Conservation (phyloP, 2,329 filamentous ascomycete species). For the Hypomyces rosellus region DNA sequence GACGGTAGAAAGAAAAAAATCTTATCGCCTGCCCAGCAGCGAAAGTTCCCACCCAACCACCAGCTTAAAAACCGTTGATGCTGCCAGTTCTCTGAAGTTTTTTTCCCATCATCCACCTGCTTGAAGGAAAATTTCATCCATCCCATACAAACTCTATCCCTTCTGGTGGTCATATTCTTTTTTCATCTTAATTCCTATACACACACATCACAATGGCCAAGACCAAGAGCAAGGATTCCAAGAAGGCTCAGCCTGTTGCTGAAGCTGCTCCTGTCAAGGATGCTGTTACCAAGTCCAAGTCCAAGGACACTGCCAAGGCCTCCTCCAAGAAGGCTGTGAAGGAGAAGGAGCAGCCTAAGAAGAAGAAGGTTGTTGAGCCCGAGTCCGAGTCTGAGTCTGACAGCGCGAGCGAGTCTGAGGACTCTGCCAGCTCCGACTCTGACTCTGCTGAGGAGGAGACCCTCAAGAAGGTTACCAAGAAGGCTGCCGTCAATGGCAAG, state of each 20-base stretch:
- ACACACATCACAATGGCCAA: constrained; percentile 53
- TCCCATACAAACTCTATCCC: constrained; percentile 3
- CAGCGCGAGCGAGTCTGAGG: constrained; percentile 27
- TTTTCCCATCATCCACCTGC: constrained; percentile 4
- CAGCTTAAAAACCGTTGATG: constrained; percentile 12
- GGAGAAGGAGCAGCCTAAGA: constrained; percentile 42
- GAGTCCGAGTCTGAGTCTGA: constrained; percentile 32
- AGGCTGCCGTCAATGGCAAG: constrained; percentile 26
- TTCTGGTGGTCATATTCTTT: not conserved
- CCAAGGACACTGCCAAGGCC: constrained; percentile 61
- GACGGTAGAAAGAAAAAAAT: constrained; percentile 28
- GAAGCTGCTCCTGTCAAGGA: constrained; percentile 52
- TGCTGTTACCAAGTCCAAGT: constrained; percentile 61
- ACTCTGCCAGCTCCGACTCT: constrained; percentile 18
- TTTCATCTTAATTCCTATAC: constrained; percentile 2
- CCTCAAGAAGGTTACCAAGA: constrained; percentile 32
- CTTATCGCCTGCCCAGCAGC: not conserved
- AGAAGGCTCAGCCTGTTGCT: constrained; percentile 47
- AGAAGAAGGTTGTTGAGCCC: constrained; percentile 40
- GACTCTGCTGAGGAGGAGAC: constrained; percentile 24
- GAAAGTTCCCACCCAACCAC: constrained; percentile 13
- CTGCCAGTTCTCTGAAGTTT: constrained; percentile 2
- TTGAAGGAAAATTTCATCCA: constrained; percentile 17
- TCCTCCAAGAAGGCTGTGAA: constrained; percentile 43
- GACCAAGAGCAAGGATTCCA: constrained; percentile 53